Conservation (phyloP, 2,329 filamentous ascomycete species). For the Sarocladium brachiariae region DNA sequence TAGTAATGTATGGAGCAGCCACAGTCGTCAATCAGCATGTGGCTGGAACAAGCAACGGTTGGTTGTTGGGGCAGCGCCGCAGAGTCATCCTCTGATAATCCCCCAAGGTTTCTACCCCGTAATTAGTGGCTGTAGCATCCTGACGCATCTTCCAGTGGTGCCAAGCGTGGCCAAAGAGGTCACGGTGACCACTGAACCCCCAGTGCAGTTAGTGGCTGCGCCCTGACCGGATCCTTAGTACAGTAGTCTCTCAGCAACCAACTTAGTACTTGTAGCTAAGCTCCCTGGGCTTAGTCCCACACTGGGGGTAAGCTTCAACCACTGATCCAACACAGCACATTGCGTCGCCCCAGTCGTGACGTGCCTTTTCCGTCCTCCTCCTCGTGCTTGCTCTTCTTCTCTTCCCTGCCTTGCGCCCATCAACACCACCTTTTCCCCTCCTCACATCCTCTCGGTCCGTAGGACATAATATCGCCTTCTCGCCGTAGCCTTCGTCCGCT, state of each 20-base stretch:
- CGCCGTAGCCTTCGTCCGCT: background rate
- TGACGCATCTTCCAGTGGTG: background rate
- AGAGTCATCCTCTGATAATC: too few species aligned
- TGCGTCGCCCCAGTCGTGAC: slow-evolving; percentile 2
- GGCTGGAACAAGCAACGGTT: too few species aligned
- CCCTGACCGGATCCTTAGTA: background rate
- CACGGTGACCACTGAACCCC: background rate
- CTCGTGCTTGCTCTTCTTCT: slow-evolving; percentile 5
- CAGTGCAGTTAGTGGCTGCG: background rate
- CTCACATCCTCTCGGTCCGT: background rate
- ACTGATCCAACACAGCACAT: too few species aligned
- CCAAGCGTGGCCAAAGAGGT: background rate
- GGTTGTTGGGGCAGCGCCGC: background rate
- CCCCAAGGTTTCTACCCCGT: background rate
- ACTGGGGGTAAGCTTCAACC: background rate
- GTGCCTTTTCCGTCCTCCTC: background rate
- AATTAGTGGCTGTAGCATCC: background rate
- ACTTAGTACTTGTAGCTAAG: background rate
- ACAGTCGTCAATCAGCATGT: background rate
- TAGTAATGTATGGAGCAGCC: background rate
- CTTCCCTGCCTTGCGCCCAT: background rate
- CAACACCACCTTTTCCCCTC: background rate
- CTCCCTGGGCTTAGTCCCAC: background rate
- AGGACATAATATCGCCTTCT: background rate
- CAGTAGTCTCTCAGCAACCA: background rate